Conservation (phyloP, 108 stramenopile genomes). For the Conticribra guillardii region DNA sequence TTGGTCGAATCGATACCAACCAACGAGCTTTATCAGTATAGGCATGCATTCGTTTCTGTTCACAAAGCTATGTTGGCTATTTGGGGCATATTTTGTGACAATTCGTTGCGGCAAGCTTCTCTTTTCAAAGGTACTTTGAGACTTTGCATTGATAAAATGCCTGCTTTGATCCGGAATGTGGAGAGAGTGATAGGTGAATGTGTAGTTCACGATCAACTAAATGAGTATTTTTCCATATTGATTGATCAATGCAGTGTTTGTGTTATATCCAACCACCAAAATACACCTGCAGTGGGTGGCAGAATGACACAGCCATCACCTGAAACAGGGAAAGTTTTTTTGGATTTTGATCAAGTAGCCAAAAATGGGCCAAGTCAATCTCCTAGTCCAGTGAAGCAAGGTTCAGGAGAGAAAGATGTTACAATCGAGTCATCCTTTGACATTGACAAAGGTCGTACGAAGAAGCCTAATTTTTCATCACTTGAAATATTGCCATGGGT, state of each 20-base stretch:
- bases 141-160: constrained; percentile 39
- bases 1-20: constrained; percentile 21
- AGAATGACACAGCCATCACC: too few species aligned
- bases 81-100: constrained; percentile 35
- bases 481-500: constrained; percentile 10
- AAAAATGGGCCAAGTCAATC: too few species aligned
- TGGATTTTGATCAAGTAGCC: too few species aligned
- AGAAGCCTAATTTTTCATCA: constrained; percentile 19
- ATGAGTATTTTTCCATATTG: constrained; percentile 6
- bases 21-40: constrained; percentile 3
- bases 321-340: too few species aligned
- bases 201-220: constrained; percentile 1
- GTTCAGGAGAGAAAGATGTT: too few species aligned
- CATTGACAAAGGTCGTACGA: too few species aligned
- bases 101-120: constrained; percentile 22
- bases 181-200: constrained; percentile 20
- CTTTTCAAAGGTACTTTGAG: constrained; percentile 20
- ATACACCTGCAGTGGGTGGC: too few species aligned
- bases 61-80: constrained; percentile 11
- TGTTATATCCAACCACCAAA: too few species aligned
- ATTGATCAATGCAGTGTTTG: constrained; percentile 22
- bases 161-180: constrained; percentile 12
- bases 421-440: too few species aligned
- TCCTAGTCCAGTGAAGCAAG: too few species aligned
- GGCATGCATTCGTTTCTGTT: constrained; percentile 11